A percentile compares a stretch with the other conserved stretches of the same genome.
phyloP scores from a whole-genome alignment of 345 rosid genomes.

The Salix purpurea region DNA sequence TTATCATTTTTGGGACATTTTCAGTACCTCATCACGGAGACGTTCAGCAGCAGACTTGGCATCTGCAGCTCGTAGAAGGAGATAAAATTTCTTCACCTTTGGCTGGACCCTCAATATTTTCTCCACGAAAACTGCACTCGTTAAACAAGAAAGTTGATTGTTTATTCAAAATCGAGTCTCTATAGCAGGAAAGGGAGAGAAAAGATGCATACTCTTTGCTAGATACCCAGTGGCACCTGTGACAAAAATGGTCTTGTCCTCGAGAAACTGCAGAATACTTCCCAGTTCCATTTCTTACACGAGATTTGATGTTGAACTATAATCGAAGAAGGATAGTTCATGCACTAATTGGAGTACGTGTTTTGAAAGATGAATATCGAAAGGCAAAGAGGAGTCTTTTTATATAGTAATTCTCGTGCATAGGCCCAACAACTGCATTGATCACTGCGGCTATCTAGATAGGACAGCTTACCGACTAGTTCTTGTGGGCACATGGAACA shows the following conservation, averaged over 20 bases:
- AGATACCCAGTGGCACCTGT: constrained; percentile 47
- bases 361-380: not conserved
- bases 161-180: not conserved
- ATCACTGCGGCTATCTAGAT: not conserved
- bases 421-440: not conserved
- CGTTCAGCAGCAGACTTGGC: constrained; percentile 13
- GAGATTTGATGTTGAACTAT: not conserved
- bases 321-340: not conserved
- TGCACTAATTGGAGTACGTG: not conserved
- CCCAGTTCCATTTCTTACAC: constrained; percentile 22
- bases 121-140: constrained; percentile 20
- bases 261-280: constrained; percentile 25
- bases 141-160: not conserved
- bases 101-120: constrained; percentile 22
- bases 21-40: constrained; percentile 11
- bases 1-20: not conserved
- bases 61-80: constrained; percentile 26
- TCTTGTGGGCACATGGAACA: not conserved
- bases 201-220: constrained; percentile 29
- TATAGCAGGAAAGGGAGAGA: not conserved
- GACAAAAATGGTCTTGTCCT: constrained; percentile 36
- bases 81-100: constrained; percentile 21
- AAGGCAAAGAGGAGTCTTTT: not conserved
- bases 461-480: constrained; percentile 1
- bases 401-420: not conserved